A percentile compares a stretch with the other conserved stretches of the same genome.
Conservation (phyloP, 2,329 filamentous ascomycete genomes). For the Diaporthe batatas region DNA sequence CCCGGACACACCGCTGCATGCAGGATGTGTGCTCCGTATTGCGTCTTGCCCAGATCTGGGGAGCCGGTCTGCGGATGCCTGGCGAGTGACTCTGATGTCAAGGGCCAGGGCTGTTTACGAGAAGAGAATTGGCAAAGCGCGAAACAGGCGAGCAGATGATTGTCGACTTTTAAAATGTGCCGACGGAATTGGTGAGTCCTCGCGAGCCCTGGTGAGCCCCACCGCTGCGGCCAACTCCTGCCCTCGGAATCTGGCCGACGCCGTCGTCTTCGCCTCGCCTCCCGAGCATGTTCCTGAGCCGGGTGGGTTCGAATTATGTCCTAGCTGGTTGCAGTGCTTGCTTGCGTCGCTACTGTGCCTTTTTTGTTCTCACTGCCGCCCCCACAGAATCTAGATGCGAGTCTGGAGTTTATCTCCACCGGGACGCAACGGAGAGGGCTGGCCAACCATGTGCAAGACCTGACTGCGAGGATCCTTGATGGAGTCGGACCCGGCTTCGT, state of each 20-base stretch:
- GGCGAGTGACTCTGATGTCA: slow-evolving; percentile 28
- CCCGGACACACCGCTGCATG: slow-evolving; percentile 29
- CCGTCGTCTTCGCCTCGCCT: slow-evolving; percentile 1
- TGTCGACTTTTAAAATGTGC: slow-evolving; percentile 19
- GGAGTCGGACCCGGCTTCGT: slow-evolving; percentile 19
- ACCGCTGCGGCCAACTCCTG: slow-evolving; percentile 11
- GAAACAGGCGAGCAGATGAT: neutral
- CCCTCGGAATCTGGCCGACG: slow-evolving; percentile 27
- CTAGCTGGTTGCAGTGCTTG: too few relatives aligned
- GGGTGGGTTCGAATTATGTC: slow-evolving; percentile 25
- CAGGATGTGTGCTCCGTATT: neutral
- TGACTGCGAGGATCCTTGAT: neutral
- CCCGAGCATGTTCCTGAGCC: slow-evolving; percentile 1
- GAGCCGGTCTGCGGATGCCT: neutral
- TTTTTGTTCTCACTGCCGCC: neutral
- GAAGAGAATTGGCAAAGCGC: slow-evolving; percentile 24
- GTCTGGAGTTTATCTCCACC: slow-evolving; percentile 18
- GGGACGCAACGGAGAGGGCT: slow-evolving; percentile 11
- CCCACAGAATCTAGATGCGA: slow-evolving; percentile 34
- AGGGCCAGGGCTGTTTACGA: slow-evolving; percentile 19
- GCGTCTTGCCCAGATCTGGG: slow-evolving; percentile 8
- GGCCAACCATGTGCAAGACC: slow-evolving; percentile 30
- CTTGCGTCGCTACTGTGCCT: too few relatives aligned
- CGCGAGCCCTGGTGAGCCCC: slow-evolving; percentile 3
- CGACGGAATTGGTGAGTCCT: slow-evolving; percentile 13